Conservation (phyloP, 1,284 basidiomycete genomes). For the Papiliotrema nemorosa region DNA sequence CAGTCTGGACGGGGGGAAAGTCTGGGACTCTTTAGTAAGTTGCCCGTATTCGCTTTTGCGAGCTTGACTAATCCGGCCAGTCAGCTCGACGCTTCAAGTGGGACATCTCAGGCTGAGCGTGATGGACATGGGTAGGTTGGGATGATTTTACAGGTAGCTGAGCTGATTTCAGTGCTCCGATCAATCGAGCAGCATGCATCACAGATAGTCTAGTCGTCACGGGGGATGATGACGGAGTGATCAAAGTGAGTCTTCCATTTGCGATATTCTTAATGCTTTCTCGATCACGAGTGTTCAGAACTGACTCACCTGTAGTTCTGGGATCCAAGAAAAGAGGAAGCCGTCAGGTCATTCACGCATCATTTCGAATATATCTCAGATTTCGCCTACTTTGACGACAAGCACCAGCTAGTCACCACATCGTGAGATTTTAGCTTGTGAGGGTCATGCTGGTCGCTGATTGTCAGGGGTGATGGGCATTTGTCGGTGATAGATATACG, state of each 20-base stretch:
- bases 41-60: neutral
- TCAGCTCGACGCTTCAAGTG: slow-evolving; percentile 52
- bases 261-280: too few species aligned
- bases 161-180: slow-evolving; percentile 60
- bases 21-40: slow-evolving; percentile 73
- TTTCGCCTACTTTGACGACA: slow-evolving; percentile 79
- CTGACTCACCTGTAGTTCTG: slow-evolving; percentile 77
- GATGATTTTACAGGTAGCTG: too few species aligned
- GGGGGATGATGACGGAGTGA: slow-evolving; percentile 89
- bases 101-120: slow-evolving; percentile 59
- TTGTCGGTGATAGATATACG: slow-evolving; percentile 84
- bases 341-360: slow-evolving; percentile 69
- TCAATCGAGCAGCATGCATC: slow-evolving; percentile 74
- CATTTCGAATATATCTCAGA: slow-evolving; percentile 96
- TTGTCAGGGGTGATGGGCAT: slow-evolving; percentile 77
- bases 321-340: slow-evolving; percentile 71
- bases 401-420: slow-evolving; percentile 77
- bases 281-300: too few species aligned
- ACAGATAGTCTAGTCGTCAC: slow-evolving; percentile 69
- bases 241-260: slow-evolving; percentile 75
- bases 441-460: too few species aligned
- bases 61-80: too few species aligned
- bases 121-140: slow-evolving; percentile 78
- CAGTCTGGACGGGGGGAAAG: slow-evolving; percentile 78
- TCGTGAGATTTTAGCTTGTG: slow-evolving; percentile 61